phyloP scores from a whole-genome alignment of 164 flowering plant genomes.

The Akebia trifoliata region DNA sequence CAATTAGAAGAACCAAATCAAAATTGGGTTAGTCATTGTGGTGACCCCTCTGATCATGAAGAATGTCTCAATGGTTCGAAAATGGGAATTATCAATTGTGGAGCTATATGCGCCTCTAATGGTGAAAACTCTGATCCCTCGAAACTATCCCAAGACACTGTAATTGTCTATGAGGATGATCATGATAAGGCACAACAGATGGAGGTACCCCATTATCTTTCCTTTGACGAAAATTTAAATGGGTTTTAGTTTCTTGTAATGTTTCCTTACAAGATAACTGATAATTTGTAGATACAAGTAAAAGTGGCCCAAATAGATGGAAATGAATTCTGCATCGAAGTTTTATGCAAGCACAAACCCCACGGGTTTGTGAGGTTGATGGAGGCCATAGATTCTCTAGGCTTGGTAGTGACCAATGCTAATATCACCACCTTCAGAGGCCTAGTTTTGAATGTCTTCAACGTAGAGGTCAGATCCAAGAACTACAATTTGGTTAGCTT shows the following conservation, averaged over 20 bases:
- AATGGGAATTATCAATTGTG: conserved; percentile 21
- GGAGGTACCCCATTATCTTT: conserved; percentile 47
- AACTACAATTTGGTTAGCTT: background rate
- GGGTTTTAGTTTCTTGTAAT: background rate
- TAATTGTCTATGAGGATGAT: too few species aligned
- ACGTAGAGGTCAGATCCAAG: conserved; percentile 53
- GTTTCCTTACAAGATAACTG: background rate
- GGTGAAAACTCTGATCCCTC: conserved; percentile 6
- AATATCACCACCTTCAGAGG: conserved; percentile 59
- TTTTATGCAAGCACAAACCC: conserved; percentile 66
- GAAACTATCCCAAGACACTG: conserved; percentile 28
- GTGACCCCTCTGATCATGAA: conserved; percentile 7
- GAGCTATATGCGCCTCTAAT: conserved; percentile 13
- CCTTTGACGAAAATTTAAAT: background rate
- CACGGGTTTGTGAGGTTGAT: conserved; percentile 77
- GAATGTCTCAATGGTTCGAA: conserved; percentile 26
- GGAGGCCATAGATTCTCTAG: conserved; percentile 74
- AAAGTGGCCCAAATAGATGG: conserved; percentile 68
- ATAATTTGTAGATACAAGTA: conserved; percentile 69
- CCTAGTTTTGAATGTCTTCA: conserved; percentile 66
- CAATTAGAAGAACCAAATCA: conserved; percentile 26
- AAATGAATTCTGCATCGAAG: conserved; percentile 65
- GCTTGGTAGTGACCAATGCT: conserved; percentile 73
- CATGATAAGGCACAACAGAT: conserved; percentile 60
- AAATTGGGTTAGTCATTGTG: conserved; percentile 16